Evolutionary conservation across 192 early-diverging fungal genomes (phyloP).

Genomic region (Coemansia sp.): DNA sequence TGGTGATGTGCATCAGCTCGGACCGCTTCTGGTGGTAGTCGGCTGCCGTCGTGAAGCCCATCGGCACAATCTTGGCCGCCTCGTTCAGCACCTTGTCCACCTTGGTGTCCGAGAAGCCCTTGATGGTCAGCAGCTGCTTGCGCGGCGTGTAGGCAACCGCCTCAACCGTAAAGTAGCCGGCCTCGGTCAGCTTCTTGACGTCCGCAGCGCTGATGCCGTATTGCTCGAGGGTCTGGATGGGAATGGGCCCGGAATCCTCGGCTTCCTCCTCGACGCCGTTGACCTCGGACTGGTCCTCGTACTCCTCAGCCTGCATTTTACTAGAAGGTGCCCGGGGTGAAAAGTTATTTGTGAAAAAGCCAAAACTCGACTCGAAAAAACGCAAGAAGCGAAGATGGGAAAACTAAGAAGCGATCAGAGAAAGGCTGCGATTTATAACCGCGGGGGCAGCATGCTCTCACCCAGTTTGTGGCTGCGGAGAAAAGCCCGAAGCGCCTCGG

Average conservation of each 20-base stretch:
- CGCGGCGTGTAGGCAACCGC: conserved; percentile 88
- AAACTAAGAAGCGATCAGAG: background rate
- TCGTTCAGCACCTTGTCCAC: conserved; percentile 91
- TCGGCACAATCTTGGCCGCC: conserved; percentile 87
- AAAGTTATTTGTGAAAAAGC: background rate
- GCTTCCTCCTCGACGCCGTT: conserved; percentile 52
- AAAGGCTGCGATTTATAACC: background rate
- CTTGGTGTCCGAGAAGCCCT: conserved; percentile 93
- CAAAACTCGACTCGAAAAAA: background rate
- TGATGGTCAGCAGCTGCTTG: conserved; percentile 79
- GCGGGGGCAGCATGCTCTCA: background rate
- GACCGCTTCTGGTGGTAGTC: conserved; percentile 80
- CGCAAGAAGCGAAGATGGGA: conserved; percentile 5
- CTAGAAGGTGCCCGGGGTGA: too few relatives aligned
- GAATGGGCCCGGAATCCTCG: conserved; percentile 51
- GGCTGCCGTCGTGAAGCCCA: conserved; percentile 93
- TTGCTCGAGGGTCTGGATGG: conserved; percentile 58
- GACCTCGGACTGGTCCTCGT: conserved; percentile 50
- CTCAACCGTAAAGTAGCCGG: conserved; percentile 90
- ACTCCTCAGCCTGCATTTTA: conserved; percentile 44
- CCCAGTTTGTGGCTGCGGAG: conserved; percentile 11
- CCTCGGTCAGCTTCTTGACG: conserved; percentile 80
- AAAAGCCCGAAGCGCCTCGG: too few relatives aligned
- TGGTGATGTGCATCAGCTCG: conserved; percentile 78
- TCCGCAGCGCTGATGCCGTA: conserved; percentile 65